These are phyloP conservation scores for Eucalyptus erythrocorys DNA, from an alignment of 345 rosid genomes.

Conservation along the genomic window DNA sequence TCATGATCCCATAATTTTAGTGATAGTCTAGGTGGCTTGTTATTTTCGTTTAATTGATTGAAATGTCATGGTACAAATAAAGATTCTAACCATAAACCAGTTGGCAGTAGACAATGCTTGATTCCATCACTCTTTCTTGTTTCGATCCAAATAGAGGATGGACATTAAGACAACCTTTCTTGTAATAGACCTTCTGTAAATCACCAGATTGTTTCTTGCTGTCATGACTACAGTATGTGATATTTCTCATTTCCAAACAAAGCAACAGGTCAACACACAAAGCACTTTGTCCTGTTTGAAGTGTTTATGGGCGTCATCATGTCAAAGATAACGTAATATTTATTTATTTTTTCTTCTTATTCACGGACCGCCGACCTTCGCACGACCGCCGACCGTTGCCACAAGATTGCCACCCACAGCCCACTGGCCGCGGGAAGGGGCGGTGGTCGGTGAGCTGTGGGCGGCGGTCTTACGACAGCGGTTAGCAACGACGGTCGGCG, in stretches of 20 bases:
- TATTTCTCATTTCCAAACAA: background rate
- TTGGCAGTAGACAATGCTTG: background rate
- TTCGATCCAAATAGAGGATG: background rate
- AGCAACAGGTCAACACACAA: background rate
- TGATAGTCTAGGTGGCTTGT: background rate
- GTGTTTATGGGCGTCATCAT: background rate
- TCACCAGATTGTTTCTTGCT: background rate
- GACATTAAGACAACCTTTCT: background rate
- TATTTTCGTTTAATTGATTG: no score
- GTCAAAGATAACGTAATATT: background rate
- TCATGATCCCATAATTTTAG: background rate
- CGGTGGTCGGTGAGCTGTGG: no score
- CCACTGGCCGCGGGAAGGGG: no score
- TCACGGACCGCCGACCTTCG: no score
- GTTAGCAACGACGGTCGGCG: no score
- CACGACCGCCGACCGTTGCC: no score
- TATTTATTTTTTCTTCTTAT: no score
- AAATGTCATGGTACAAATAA: no score
- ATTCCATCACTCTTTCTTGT: background rate
- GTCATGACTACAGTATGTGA: background rate
- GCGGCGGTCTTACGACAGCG: no score
- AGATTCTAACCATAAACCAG: no score
- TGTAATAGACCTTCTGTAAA: background rate
- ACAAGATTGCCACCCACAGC: no score
- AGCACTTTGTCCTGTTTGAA: background rate